Conservation (phyloP, 73 alveolate species). For the Tetrahymena malaccensis region DNA sequence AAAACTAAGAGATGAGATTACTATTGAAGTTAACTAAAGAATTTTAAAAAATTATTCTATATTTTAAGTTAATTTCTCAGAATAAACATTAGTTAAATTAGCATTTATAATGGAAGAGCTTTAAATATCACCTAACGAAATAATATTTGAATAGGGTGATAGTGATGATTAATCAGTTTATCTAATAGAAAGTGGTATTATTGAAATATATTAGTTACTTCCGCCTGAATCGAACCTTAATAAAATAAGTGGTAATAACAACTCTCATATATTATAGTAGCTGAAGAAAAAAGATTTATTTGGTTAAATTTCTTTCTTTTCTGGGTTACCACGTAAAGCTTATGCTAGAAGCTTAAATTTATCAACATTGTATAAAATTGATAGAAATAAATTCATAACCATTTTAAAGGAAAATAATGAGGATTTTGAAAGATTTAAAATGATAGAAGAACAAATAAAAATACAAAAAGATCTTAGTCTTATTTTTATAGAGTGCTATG, state of each 20-base stretch:
- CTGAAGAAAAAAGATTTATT: background rate
- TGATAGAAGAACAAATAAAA: background rate
- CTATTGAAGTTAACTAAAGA: background rate
- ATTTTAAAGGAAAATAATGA: background rate
- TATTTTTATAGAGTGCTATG: background rate
- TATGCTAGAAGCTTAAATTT: conserved; percentile 11
- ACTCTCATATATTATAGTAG: background rate
- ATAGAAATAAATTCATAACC: background rate
- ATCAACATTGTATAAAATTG: conserved; percentile 2
- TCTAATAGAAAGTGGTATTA: background rate
- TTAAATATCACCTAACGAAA: background rate
- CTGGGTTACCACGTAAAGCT: conserved; percentile 9
- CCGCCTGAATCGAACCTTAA: background rate
- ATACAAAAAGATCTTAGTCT: background rate
- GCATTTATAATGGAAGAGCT: background rate
- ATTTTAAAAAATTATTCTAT: no score
- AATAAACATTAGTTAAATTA: background rate
- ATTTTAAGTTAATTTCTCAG: background rate
- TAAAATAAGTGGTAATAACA: background rate
- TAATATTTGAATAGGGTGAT: background rate
- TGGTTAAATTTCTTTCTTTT: conserved; percentile 27
- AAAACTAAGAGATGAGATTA: background rate
- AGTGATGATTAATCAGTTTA: background rate
- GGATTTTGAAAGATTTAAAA: conserved; percentile 18
- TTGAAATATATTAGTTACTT: background rate